Conservation (phyloP, 495 filamentous ascomycete genomes). For the Venustampulla echinocandica region DNA sequence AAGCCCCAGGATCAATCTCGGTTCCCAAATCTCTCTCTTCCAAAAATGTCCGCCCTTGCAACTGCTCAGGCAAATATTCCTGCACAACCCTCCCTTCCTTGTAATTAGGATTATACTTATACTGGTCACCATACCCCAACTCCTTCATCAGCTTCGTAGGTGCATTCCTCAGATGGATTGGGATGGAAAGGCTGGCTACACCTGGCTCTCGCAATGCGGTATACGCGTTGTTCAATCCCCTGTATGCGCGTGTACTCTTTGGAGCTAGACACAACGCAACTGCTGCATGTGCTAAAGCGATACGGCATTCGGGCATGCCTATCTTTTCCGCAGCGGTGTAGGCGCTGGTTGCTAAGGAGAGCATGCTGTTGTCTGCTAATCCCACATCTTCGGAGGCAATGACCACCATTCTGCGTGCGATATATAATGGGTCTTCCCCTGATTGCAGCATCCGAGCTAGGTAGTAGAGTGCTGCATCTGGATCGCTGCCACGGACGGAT, state of each 20-base stretch:
- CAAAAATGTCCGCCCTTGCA: conserved; percentile 63
- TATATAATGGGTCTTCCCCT: conserved; percentile 88
- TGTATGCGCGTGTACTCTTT: conserved; percentile 81
- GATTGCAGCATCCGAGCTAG: conserved; percentile 92
- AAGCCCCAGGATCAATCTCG: conserved; percentile 52
- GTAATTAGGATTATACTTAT: conserved; percentile 95
- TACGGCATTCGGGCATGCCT: conserved; percentile 89
- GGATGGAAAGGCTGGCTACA: conserved; percentile 68
- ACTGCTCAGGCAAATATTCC: conserved; percentile 74
- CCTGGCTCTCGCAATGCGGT: conserved; percentile 69
- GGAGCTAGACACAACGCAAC: conserved; percentile 73
- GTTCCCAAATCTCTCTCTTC: conserved; percentile 76
- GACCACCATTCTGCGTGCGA: conserved; percentile 85
- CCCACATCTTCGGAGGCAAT: conserved; percentile 90
- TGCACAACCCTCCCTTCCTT: conserved; percentile 75
- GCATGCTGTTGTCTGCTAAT: conserved; percentile 77
- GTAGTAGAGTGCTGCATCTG: conserved; percentile 88
- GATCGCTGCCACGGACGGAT: conserved; percentile 74
- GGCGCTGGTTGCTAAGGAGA: conserved; percentile 74
- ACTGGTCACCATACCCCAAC: conserved; percentile 78
- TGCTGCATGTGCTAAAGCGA: conserved; percentile 79
- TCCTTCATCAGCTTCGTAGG: conserved; percentile 91
- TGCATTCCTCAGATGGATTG: conserved; percentile 83
- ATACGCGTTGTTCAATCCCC: conserved; percentile 71
- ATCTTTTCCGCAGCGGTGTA: conserved; percentile 82